Conservation (phyloP, 208 protist species). For the Borovskyia barvae region DNA sequence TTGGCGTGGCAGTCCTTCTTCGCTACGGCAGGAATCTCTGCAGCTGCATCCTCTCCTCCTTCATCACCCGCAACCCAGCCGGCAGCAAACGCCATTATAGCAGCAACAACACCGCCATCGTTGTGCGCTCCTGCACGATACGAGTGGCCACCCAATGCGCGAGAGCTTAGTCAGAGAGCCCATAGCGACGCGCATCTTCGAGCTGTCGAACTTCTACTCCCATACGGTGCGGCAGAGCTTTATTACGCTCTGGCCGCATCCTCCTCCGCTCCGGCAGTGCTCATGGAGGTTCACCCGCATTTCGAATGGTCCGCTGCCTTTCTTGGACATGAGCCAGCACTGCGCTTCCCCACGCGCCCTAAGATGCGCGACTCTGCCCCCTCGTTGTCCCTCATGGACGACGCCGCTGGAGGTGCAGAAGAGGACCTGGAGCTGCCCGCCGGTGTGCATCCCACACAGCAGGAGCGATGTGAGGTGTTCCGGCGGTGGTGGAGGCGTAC, state of each 20-base stretch:
- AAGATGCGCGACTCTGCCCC: slow-evolving; percentile 1
- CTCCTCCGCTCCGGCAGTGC: not conserved
- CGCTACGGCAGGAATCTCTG: not conserved
- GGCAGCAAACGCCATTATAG: not conserved
- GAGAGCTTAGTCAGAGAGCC: slow-evolving; percentile 7
- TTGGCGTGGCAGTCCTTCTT: slow-evolving; percentile 27
- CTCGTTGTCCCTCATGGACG: no score
- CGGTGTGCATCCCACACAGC: slow-evolving; percentile 14
- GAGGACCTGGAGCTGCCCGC: slow-evolving; percentile 12
- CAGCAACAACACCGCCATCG: not conserved
- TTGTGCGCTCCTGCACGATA: slow-evolving; percentile 6
- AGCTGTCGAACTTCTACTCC: slow-evolving; percentile 31
- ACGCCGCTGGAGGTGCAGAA: slow-evolving; percentile 6
- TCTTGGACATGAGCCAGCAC: slow-evolving; percentile 15
- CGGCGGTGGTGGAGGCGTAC: slow-evolving; percentile 24
- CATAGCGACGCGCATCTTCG: not conserved
- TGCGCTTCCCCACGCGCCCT: slow-evolving; percentile 6
- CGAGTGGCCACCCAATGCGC: slow-evolving; percentile 21
- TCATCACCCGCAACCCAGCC: not conserved
- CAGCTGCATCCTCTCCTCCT: not conserved
- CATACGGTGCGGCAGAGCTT: slow-evolving; percentile 28
- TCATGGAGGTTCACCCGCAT: slow-evolving; percentile 2
- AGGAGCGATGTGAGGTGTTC: slow-evolving; percentile 20
- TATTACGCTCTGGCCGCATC: slow-evolving; percentile 15
- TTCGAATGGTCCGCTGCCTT: slow-evolving; percentile 5